A percentile compares a stretch with the other conserved stretches of the same genome.
Evolutionary conservation across 2,329 filamentous ascomycete species (phyloP).

Genomic region (Alternaria postmessia): DNA sequence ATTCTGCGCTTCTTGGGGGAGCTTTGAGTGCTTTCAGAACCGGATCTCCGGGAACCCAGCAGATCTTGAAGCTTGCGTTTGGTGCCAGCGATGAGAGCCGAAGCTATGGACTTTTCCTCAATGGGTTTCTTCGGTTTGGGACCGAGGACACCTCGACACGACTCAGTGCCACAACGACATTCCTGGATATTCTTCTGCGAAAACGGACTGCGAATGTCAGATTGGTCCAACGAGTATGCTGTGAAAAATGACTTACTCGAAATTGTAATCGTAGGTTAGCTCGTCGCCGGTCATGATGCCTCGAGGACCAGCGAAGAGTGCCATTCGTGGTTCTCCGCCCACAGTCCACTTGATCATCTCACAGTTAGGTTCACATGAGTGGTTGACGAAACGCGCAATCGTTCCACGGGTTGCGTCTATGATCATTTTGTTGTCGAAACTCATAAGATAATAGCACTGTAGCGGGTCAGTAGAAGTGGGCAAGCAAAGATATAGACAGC

Average conservation of each 20-base stretch:
- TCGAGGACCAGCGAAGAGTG: slow-evolving; percentile 87
- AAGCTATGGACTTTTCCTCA: slow-evolving; percentile 43
- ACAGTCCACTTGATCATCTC: slow-evolving; percentile 99
- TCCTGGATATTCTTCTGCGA: slow-evolving; percentile 69
- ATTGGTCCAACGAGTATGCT: background rate
- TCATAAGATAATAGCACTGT: slow-evolving; percentile 98
- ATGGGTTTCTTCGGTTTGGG: slow-evolving; percentile 61
- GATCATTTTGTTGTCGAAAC: slow-evolving; percentile 97
- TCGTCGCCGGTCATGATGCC: slow-evolving; percentile 96
- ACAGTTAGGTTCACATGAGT: slow-evolving; percentile 96
- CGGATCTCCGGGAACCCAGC: slow-evolving; percentile 28
- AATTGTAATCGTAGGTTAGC: slow-evolving; percentile 90
- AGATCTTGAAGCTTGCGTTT: slow-evolving; percentile 48
- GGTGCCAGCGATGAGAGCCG: slow-evolving; percentile 40
- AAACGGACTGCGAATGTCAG: slow-evolving; percentile 40
- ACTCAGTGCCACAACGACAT: slow-evolving; percentile 68
- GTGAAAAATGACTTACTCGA: slow-evolving; percentile 61
- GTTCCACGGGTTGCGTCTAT: slow-evolving; percentile 96
- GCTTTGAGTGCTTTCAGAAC: slow-evolving; percentile 33
- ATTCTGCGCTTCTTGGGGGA: slow-evolving; percentile 47
- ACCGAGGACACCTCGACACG: slow-evolving; percentile 69
- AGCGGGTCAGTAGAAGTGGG: slow-evolving; percentile 25
- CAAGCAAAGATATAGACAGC: slow-evolving; percentile 32
- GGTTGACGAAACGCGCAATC: slow-evolving; percentile 97
- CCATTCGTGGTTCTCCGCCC: slow-evolving; percentile 91